Evolutionary conservation across 495 filamentous ascomycete genomes (phyloP).

Genomic region (Neurospora sp.): DNA sequence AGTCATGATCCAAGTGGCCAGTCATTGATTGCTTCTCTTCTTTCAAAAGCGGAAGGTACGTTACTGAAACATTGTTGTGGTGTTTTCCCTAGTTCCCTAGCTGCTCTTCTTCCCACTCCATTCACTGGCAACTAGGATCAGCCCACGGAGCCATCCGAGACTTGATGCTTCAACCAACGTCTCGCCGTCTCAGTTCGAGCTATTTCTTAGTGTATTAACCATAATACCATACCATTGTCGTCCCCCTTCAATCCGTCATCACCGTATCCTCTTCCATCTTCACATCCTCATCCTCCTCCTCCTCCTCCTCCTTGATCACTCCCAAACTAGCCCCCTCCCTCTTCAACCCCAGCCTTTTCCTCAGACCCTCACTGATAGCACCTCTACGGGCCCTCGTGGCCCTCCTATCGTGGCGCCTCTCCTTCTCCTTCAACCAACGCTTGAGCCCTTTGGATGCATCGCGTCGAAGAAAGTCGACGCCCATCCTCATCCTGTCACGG

Average conservation of each 20-base stretch:
- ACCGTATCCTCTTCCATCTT: neutral
- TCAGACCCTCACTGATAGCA: neutral
- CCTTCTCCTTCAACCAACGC: neutral
- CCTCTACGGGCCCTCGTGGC: neutral
- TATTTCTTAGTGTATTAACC: too few relatives aligned
- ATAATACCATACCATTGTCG: too few relatives aligned
- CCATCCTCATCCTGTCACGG: neutral
- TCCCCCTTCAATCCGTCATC: neutral
- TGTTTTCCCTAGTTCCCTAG: neutral
- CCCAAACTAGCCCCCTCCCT: neutral
- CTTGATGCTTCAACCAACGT: neutral
- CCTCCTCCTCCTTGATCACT: neutral
- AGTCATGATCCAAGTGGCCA: accelerated
- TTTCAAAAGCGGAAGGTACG: neutral
- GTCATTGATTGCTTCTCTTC: neutral
- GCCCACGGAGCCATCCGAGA: neutral
- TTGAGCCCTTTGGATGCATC: neutral
- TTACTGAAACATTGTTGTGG: neutral
- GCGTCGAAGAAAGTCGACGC: neutral
- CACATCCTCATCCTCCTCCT: neutral
- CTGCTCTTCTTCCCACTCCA: neutral
- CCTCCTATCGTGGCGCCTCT: neutral
- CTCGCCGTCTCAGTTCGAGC: too few relatives aligned
- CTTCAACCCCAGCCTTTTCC: neutral
- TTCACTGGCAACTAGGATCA: neutral